phyloP scores from a whole-genome alignment of 148 eudicot genomes.

The Diospyros kaki region DNA sequence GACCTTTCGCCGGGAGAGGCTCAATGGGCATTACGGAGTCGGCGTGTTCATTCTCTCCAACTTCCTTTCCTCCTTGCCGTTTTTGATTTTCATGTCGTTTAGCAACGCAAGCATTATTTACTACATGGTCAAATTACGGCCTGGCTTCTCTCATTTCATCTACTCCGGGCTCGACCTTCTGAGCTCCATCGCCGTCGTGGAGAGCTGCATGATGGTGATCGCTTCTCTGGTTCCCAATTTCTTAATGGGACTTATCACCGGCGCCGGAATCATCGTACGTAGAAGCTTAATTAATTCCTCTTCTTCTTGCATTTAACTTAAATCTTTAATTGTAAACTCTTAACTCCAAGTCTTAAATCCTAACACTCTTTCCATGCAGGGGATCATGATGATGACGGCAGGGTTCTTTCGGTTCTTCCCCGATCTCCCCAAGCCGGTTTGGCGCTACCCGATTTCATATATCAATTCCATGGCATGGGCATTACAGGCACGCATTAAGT shows the following conservation, averaged over 20 bases:
- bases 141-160: conserved; percentile 50
- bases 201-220: conserved; percentile 78
- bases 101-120: conserved; percentile 43
- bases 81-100: conserved; percentile 35
- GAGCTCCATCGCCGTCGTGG: conserved; percentile 49
- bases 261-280: conserved; percentile 73
- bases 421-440: conserved; percentile 78
- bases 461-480: conserved; percentile 72
- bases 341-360: too few relatives aligned
- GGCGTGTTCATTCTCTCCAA: conserved; percentile 54
- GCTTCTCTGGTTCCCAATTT: conserved; percentile 73
- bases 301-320: too few relatives aligned
- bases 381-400: conserved; percentile 85
- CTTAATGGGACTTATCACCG: conserved; percentile 60
- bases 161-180: conserved; percentile 45
- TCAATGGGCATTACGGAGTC: conserved; percentile 56
- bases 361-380: conserved; percentile 37
- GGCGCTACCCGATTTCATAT: conserved; percentile 84
- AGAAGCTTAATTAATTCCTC: too few relatives aligned
- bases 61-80: conserved; percentile 55
- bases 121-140: conserved; percentile 57
- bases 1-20: conserved; percentile 54
- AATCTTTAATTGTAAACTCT: too few relatives aligned
- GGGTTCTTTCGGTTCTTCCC: conserved; percentile 78
- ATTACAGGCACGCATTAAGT: conserved; percentile 43